Conservation (phyloP, 1,284 basidiomycete genomes). For the Tilletia caries region DNA sequence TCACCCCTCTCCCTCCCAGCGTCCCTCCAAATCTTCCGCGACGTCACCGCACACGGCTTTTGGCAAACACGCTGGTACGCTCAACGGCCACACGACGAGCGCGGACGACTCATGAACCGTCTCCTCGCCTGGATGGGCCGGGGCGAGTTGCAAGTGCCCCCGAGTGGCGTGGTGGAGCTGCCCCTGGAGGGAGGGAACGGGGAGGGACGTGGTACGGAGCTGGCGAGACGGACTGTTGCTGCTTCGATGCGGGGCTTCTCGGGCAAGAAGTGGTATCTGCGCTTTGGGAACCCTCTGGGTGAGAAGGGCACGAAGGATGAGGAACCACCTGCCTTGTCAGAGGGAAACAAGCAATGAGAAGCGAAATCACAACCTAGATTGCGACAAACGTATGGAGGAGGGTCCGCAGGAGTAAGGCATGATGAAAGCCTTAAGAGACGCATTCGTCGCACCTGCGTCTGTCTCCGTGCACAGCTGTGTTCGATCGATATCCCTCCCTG, state of each 20-base stretch:
- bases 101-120: constrained; percentile 58
- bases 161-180: constrained; percentile 8
- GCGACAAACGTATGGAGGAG: too few relatives aligned
- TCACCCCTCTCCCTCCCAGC: constrained; percentile 73
- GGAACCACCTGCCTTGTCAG: neutral
- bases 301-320: neutral
- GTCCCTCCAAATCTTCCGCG: constrained; percentile 74
- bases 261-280: constrained; percentile 13
- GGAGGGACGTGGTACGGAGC: neutral
- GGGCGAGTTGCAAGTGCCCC: constrained; percentile 53
- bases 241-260: constrained; percentile 8
- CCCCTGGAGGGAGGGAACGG: neutral
- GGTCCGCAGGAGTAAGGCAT: too few relatives aligned
- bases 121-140: constrained; percentile 61
- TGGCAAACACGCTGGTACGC: constrained; percentile 63
- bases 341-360: too few relatives aligned
- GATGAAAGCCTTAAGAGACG: too few relatives aligned
- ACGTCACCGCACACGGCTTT: constrained; percentile 33
- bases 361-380: too few relatives aligned
- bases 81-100: constrained; percentile 35
- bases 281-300: constrained; percentile 9
- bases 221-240: neutral
- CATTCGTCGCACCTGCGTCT: too few relatives aligned
- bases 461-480: too few relatives aligned
- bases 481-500: too few relatives aligned